Percentiles rank a stretch among this genome's conserved stretches.
These are phyloP conservation scores for Liriodendron chinense DNA, from an alignment of 164 flowering plant species.

Conservation along the genomic window DNA sequence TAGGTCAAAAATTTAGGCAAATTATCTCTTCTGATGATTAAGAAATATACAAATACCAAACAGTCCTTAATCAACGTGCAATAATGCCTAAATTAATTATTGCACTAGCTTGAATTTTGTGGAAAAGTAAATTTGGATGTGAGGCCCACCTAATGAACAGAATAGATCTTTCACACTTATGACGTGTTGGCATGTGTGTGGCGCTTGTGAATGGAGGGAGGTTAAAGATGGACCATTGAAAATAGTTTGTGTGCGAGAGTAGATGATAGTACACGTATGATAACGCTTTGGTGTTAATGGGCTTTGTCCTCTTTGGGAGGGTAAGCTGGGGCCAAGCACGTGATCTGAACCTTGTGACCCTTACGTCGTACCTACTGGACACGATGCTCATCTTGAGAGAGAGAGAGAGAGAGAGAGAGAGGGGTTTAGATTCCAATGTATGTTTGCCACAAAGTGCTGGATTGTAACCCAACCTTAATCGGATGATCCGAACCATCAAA, in stretches of 20 bases:
- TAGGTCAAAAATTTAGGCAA: no score
- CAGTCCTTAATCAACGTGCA: no score
- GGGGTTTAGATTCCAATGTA: not conserved
- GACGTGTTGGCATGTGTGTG: not conserved
- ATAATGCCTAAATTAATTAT: no score
- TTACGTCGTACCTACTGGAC: not conserved
- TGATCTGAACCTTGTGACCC: not conserved
- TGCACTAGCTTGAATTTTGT: not conserved
- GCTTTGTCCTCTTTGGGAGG: not conserved
- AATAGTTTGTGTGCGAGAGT: not conserved
- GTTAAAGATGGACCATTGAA: not conserved
- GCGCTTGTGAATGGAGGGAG: not conserved
- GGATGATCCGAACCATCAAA: no score
- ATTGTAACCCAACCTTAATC: no score
- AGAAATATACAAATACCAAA: no score
- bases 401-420: not conserved
- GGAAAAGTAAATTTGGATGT: not conserved
- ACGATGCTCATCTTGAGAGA: not conserved
- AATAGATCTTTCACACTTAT: not conserved
- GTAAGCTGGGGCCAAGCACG: not conserved
- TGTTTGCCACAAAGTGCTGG: not conserved
- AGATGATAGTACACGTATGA: not conserved
- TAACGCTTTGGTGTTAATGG: no score
- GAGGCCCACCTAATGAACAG: not conserved
- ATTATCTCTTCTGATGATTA: no score